These are phyloP conservation scores for Rhodotorula kratochvilovae DNA, from an alignment of 768 basidiomycete genomes.

Conservation along the genomic window DNA sequence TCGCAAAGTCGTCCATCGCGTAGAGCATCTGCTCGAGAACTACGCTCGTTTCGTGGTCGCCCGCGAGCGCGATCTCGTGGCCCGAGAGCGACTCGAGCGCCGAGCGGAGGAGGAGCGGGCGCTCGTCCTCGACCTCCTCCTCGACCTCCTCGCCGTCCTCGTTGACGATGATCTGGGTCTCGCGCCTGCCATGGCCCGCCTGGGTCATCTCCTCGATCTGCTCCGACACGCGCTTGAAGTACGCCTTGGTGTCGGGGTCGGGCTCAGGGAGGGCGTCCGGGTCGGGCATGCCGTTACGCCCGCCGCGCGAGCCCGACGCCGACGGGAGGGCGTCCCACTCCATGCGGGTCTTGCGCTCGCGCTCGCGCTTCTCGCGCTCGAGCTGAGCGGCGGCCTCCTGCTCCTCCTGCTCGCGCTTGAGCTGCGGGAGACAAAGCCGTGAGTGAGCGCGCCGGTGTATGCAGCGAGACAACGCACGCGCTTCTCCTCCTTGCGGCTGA, in stretches of 20 bases:
- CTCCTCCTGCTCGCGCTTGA: constrained; percentile 35
- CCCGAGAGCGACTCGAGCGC: constrained; percentile 77
- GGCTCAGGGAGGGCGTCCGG: constrained; percentile 37
- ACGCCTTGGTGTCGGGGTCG: constrained; percentile 45
- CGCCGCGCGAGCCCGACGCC: neutral
- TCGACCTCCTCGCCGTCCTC: constrained; percentile 39
- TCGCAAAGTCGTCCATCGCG: constrained; percentile 95
- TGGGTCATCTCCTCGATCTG: constrained; percentile 43
- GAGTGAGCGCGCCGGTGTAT: neutral
- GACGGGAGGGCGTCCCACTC: constrained; percentile 23
- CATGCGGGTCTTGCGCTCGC: constrained; percentile 31
- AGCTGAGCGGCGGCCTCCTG: constrained; percentile 19
- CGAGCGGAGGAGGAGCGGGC: constrained; percentile 70
- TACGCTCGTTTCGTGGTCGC: constrained; percentile 88
- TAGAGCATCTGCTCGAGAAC: constrained; percentile 83
- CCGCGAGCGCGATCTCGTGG: constrained; percentile 83
- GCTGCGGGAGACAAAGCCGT: neutral
- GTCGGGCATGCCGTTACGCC: neutral
- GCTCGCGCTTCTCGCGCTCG: constrained; percentile 23
- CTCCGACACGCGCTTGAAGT: constrained; percentile 40
- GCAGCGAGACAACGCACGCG: constrained; percentile 5
- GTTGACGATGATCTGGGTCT: constrained; percentile 16
- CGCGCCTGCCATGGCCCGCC: constrained; percentile 12
- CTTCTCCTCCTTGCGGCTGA: constrained; percentile 37
- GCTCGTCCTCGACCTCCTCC: constrained; percentile 51